Evolutionary conservation across 2,329 filamentous ascomycete species (phyloP), one percentile per base, ranked within the genome.

Genomic region (Phaeosphaeria sp.): DNA sequence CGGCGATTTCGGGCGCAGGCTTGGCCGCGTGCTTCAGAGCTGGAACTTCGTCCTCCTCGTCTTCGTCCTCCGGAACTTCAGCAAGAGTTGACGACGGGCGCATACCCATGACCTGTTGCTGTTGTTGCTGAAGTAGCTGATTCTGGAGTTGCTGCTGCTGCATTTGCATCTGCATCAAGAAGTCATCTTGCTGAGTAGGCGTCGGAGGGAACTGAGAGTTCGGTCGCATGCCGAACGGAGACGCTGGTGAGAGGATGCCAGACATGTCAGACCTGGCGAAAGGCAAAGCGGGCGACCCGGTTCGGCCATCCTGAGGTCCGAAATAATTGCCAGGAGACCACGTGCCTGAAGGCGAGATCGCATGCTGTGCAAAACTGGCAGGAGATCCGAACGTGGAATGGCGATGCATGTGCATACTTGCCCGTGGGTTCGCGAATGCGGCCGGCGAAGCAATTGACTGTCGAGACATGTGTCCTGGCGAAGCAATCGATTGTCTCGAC

Each of bases 21-120:
- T 80, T 64, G 47, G 60, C 54, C 50, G 65, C 66, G 64, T 73
- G 66, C 55, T 82, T 78, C 67, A 81, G 63, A 6, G 47, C 79
- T 55, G 75, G 68, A 21, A 76, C 58, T 24, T 72, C 68, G 47
- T 77, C 71, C 47, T 81, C 78, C 36, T 91, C 89, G 63, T 91
- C 89, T 21, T 91, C 89, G 54, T 87, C 88, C 72, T 93, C 90
- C n/a, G 84, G 86, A 17, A 93, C 82, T 61, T 93, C 89, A 55
- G 90, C 89, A 60, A 93, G 79, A 0, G 77, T 79, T 3, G 80
- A 80, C 3, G 77, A 75, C 6, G 78, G 79, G 30, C 80, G 76
- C 39, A 78, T 55, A 55, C 44, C 87, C 82, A 59, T 82, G 78
- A 65, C 82, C 55, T 75, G 72, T 47, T 78, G 77, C 51, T 49